A percentile compares a stretch with the other conserved stretches of the same genome.
phyloP scores from a whole-genome alignment of 2,329 filamentous ascomycete genomes.

The Talaromyces sp. region DNA sequence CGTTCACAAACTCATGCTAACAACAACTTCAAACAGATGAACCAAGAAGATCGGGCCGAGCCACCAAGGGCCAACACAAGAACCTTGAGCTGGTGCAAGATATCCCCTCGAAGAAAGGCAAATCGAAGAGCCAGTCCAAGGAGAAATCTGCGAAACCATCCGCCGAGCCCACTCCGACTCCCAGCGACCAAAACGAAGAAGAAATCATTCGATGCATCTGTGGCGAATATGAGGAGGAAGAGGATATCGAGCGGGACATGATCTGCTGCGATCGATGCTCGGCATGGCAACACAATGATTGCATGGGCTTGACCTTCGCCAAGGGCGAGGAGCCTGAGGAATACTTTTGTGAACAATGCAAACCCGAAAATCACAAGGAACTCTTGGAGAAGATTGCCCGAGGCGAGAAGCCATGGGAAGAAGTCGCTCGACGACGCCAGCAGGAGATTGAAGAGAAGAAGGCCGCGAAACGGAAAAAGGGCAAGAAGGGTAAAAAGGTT shows the following conservation, averaged over 20 bases:
- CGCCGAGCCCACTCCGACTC: constrained; percentile 45
- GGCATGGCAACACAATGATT: constrained; percentile 97
- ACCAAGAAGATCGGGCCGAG: constrained; percentile 88
- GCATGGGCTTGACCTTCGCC: constrained; percentile 80
- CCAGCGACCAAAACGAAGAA: constrained; percentile 55
- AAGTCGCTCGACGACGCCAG: constrained; percentile 62
- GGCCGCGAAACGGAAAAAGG: constrained; percentile 59
- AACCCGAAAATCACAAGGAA: constrained; percentile 76
- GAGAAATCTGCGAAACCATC: constrained; percentile 49
- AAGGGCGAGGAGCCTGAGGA: constrained; percentile 72
- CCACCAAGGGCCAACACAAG: constrained; percentile 96
- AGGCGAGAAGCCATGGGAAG: constrained; percentile 86
- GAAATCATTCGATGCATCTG: constrained; percentile 92
- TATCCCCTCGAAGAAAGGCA: constrained; percentile 47
- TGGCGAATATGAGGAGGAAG: constrained; percentile 79
- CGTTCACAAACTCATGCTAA: constrained; percentile 32
- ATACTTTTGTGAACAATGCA: constrained; percentile 92
- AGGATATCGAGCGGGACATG: constrained; percentile 86
- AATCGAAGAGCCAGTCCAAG: constrained; percentile 49
- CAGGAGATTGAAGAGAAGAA: constrained; percentile 59
- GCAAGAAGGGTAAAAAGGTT: constrained; percentile 59
- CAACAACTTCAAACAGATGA: constrained; percentile 60
- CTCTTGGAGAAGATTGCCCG: constrained; percentile 73
- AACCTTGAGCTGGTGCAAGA: constrained; percentile 73
- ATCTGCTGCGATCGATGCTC: constrained; percentile 91